These are phyloP conservation scores for Cercospora brassicicola DNA, from an alignment of 2,329 filamentous ascomycete species.

Conservation along the genomic window DNA sequence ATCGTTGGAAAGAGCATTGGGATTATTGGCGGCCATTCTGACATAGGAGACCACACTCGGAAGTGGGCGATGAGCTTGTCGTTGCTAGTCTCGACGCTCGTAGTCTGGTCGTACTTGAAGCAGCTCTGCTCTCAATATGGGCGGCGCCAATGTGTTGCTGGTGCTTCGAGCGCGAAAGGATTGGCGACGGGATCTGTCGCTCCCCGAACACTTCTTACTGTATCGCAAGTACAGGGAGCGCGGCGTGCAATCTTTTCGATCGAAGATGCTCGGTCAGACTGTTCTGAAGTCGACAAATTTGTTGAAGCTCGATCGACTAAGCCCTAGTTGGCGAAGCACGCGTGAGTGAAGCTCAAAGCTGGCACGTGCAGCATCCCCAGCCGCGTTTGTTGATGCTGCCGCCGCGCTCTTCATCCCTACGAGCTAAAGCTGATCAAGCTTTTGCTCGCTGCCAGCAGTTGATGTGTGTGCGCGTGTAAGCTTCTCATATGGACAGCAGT, in stretches of 20 bases:
- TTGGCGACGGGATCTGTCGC: background rate
- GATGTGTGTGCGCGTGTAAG: background rate
- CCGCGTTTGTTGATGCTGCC: background rate
- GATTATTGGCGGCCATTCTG: background rate
- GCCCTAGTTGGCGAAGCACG: background rate
- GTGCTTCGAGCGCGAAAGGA: background rate
- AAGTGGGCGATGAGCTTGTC: background rate
- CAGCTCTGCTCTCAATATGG: background rate
- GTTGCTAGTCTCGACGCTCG: background rate
- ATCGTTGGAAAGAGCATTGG: background rate
- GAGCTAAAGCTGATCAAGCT: background rate
- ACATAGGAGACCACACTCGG: background rate
- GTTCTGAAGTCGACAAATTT: background rate
- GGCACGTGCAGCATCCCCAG: background rate
- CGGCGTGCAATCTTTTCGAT: background rate
- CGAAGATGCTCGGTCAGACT: background rate
- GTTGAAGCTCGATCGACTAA: background rate
- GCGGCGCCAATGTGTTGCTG: background rate
- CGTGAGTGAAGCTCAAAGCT: background rate
- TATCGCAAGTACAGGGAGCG: background rate
- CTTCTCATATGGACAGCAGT: background rate
- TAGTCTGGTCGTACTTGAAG: background rate
- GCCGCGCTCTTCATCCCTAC: background rate
- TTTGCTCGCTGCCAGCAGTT: background rate
- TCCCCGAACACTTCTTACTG: background rate